Percentiles rank a stretch among this genome's conserved stretches.
Evolutionary conservation across 2,329 filamentous ascomycete species (phyloP).

Genomic region (Exophiala xenobiotica): DNA sequence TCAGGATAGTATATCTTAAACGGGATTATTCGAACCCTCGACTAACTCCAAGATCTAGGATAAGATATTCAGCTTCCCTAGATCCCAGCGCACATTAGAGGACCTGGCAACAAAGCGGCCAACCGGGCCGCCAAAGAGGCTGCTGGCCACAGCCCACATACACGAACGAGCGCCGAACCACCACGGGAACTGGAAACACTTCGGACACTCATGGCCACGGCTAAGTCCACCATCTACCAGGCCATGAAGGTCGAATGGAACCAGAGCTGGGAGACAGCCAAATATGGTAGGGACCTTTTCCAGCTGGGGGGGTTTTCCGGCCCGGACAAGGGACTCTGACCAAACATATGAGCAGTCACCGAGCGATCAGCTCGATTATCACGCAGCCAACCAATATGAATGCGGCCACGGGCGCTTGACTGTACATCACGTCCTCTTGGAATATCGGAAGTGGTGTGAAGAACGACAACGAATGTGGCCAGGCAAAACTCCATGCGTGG

Average conservation of each 20-base stretch:
- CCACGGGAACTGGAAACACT: constrained; percentile 1
- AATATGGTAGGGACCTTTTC: constrained; percentile 29
- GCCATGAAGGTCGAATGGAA: constrained; percentile 29
- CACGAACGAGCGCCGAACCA: neutral
- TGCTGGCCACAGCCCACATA: neutral
- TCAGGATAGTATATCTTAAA: constrained; percentile 35
- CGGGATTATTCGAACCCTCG: constrained; percentile 1
- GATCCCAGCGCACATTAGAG: constrained; percentile 14
- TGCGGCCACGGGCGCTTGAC: constrained; percentile 33
- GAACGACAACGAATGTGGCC: constrained; percentile 31
- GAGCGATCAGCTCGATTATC: constrained; percentile 30
- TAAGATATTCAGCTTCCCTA: constrained; percentile 15
- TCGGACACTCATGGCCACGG: constrained; percentile 7
- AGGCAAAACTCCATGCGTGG: constrained; percentile 30
- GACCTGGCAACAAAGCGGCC: constrained; percentile 9
- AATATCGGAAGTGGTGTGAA: constrained; percentile 34
- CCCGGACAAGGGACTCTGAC: constrained; percentile 17
- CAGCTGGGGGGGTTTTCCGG: constrained; percentile 24
- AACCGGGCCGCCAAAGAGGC: neutral
- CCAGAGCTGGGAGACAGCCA: constrained; percentile 23
- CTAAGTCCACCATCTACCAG: constrained; percentile 23
- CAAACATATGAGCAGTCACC: constrained; percentile 6
- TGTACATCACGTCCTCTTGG: constrained; percentile 35
- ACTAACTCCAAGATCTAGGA: constrained; percentile 13
- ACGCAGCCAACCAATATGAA: constrained; percentile 32